Evolutionary conservation across 108 stramenopile species (phyloP), one percentile per base, ranked within the genome.

Genomic region (Chaetoceros tenuissimus): DNA sequence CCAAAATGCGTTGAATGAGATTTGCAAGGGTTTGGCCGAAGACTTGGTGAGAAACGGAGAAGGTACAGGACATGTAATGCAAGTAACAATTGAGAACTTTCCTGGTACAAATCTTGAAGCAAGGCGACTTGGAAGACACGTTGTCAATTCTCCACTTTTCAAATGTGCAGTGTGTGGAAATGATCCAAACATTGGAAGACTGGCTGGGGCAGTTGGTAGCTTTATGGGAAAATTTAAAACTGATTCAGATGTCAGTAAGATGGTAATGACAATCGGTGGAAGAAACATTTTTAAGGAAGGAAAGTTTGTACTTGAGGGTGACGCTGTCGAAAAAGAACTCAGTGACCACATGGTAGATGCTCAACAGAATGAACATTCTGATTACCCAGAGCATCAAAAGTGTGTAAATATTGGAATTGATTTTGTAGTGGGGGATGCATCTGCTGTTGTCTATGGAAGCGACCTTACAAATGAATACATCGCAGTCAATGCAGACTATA

Each of bases 1-100:
- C 62, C 67, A 81, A 56, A 67, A 59, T 3, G 92, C 91, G 24
- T 58, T 98, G 60, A 68, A 55, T 51, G 74, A 75, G 48, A 75
- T 99, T 2, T 78, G 86, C 53, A 51, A 65, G 19, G 89, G 85
- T 7, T 72, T 99, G 24, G 87, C 95, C 3, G 74, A 85, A 24
- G 96, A 97, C 62, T 81, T 99, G 55, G 98, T 99, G 3, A 89
- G 98, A 31, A 99, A 99, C 68, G 98, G 98, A 43, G 98, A 99
- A 79, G 98, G 98, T n/a, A 96, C 94, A 23, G 74, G 81, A 7
- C 98, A 99, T 72, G 96, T 99, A 5, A 95, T 99, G 62, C 69
- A 85, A 21, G 93, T 95, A 10, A 54, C 46, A 20, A 94, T 98
- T 25, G 50, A 60, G 45, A 89, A 93, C 62, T 95, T 87, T 57